These are phyloP conservation scores for Bondarzewia mesenterica DNA, from an alignment of 1,284 basidiomycete genomes.

Conservation along the genomic window DNA sequence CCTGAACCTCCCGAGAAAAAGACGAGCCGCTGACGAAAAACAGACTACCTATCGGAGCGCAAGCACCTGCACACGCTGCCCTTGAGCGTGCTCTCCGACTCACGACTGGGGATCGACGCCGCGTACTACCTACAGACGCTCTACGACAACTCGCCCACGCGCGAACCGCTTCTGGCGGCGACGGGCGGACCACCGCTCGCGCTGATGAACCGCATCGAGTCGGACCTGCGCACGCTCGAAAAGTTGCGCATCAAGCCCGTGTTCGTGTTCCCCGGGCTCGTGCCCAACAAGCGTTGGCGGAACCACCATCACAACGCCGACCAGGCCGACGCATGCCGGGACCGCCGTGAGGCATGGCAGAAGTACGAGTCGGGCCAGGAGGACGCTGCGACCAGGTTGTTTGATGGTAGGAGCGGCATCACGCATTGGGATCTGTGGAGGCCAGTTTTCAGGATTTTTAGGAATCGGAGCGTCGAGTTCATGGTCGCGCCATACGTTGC, in stretches of 20 bases:
- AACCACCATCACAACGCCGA: constrained; percentile 47
- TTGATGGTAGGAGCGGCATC: constrained; percentile 63
- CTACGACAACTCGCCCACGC: constrained; percentile 65
- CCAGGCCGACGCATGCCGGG: constrained; percentile 65
- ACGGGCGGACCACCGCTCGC: constrained; percentile 90
- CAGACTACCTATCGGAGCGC: constrained; percentile 81
- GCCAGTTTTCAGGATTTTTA: constrained; percentile 86
- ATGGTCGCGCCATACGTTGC: constrained; percentile 93
- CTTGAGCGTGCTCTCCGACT: constrained; percentile 80
- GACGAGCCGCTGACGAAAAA: constrained; percentile 5
- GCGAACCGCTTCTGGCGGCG: constrained; percentile 89
- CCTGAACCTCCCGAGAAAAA: not conserved
- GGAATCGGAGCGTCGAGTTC: constrained; percentile 94
- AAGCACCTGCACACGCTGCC: constrained; percentile 82
- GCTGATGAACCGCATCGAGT: constrained; percentile 81
- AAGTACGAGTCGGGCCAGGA: constrained; percentile 88
- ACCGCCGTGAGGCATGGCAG: constrained; percentile 78
- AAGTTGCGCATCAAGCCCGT: constrained; percentile 93
- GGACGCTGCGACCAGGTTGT: constrained; percentile 76
- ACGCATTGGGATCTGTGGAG: constrained; percentile 89
- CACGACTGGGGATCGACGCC: constrained; percentile 95
- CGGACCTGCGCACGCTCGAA: constrained; percentile 87
- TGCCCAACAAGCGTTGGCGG: constrained; percentile 55
- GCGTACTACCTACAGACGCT: constrained; percentile 83
- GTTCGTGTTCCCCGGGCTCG: constrained; percentile 90